These are phyloP conservation scores for Gossypium trilobum DNA, from an alignment of 441 rosid genomes.

Conservation along the genomic window DNA sequence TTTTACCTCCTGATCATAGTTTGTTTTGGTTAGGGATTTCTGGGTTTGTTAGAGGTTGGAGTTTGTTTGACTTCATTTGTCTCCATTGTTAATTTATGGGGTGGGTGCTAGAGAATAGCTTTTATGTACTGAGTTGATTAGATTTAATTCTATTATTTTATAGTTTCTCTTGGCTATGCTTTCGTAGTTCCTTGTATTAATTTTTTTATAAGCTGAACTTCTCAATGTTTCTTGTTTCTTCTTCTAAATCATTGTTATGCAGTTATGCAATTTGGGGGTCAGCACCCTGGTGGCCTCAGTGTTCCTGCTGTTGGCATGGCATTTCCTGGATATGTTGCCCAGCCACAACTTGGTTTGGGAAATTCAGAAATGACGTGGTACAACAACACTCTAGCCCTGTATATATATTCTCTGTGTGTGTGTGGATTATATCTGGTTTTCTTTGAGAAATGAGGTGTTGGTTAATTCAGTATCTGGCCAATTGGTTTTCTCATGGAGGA, in stretches of 20 bases:
- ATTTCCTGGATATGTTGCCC: slow-evolving; percentile 89
- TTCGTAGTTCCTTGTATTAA: background rate
- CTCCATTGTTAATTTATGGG: background rate
- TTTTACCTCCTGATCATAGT: background rate
- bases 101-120: background rate
- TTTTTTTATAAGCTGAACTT: background rate
- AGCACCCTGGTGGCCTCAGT: slow-evolving; percentile 79
- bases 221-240: background rate
- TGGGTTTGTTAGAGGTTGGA: background rate
- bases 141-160: background rate
- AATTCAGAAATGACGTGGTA: slow-evolving; percentile 98
- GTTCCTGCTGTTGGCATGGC: slow-evolving; percentile 97
- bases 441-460: background rate
- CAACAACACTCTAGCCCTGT: background rate
- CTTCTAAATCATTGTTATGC: slow-evolving; percentile 21
- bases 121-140: background rate
- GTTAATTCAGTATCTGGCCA: background rate
- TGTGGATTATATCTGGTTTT: slow-evolving; percentile 10
- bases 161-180: background rate
- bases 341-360: slow-evolving; percentile 74
- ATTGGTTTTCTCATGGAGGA: background rate
- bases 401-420: background rate
- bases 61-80: background rate
- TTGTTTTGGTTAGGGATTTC: background rate
- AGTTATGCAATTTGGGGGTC: slow-evolving; percentile 83